A percentile compares a stretch with the other conserved stretches of the same genome.
Conservation (phyloP, 768 basidiomycete species). For the Pisolithus marmoratus region DNA sequence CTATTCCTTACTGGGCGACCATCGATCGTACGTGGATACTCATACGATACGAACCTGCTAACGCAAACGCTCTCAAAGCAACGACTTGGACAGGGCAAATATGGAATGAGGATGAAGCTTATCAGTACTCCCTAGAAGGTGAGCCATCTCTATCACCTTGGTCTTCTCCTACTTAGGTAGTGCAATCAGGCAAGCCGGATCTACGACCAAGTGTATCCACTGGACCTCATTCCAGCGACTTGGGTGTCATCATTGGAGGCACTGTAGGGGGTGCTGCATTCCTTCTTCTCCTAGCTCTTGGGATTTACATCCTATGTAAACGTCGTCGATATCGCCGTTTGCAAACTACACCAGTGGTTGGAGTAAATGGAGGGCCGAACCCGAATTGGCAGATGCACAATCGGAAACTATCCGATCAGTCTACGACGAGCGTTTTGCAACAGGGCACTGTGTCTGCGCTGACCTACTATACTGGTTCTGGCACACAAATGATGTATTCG, state of each 20-base stretch:
- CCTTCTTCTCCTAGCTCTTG: not conserved
- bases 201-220: not conserved
- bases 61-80: not conserved
- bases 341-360: not conserved
- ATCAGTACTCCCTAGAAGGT: not conserved
- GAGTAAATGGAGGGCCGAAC: not conserved
- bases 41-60: not conserved
- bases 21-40: constrained; percentile 36
- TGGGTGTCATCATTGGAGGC: constrained; percentile 2
- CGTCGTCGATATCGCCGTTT: not conserved
- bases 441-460: not conserved
- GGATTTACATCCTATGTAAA: constrained; percentile 1
- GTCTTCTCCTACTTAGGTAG: not conserved
- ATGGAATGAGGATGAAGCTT: not conserved
- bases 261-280: not conserved
- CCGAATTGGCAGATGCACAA: not conserved
- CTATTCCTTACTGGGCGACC: constrained; percentile 45
- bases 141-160: not conserved
- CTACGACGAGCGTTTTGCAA: not conserved
- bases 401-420: not conserved
- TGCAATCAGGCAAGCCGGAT: not conserved
- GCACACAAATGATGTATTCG: too few species aligned
- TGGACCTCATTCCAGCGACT: not conserved
- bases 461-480: not conserved
- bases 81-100: not conserved